Conservation (phyloP, 225 moss, liverwort and hornwort genomes). For the Takakia lepidozioides region DNA sequence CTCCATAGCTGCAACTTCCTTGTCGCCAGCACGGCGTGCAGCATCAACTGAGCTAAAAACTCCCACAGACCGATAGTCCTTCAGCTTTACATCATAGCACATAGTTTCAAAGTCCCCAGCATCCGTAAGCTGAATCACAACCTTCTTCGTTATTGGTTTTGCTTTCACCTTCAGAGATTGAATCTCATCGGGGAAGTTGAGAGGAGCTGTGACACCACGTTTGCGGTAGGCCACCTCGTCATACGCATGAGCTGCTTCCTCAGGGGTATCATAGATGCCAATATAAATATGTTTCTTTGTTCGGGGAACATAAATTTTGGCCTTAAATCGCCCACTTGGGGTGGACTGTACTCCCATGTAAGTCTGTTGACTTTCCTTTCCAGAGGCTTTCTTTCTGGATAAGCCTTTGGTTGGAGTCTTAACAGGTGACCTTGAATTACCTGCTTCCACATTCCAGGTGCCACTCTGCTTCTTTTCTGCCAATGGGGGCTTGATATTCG, state of each 20-base stretch:
- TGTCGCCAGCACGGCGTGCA: conserved; percentile 33
- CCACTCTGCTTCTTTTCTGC: too few relatives aligned
- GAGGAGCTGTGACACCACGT: conserved; percentile 75
- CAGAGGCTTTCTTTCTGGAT: conserved; percentile 49
- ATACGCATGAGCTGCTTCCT: conserved; percentile 92
- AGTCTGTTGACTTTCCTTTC: conserved; percentile 50
- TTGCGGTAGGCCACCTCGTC: conserved; percentile 92
- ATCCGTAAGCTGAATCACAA: conserved; percentile 57
- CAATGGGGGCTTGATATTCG: too few relatives aligned
- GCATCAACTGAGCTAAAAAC: conserved; percentile 55
- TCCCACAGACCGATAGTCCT: conserved; percentile 59
- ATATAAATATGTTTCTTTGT: conserved; percentile 94
- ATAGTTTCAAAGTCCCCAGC: conserved; percentile 63
- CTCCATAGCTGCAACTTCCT: conserved; percentile 36
- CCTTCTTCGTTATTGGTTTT: conserved; percentile 33
- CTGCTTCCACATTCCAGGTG: conserved; percentile 8
- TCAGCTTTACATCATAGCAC: conserved; percentile 52
- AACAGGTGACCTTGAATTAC: conserved; percentile 9
- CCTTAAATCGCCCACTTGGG: conserved; percentile 89
- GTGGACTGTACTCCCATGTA: conserved; percentile 94
- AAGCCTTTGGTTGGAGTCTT: conserved; percentile 20
- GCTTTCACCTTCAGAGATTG: conserved; percentile 46
- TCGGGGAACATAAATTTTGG: conserved; percentile 91
- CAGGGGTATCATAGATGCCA: conserved; percentile 87
- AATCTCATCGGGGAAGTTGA: conserved; percentile 88